Percentiles rank a stretch among this genome's conserved stretches.
Conservation (phyloP, 2,329 filamentous ascomycete species). For the Claviceps humidiphila region DNA sequence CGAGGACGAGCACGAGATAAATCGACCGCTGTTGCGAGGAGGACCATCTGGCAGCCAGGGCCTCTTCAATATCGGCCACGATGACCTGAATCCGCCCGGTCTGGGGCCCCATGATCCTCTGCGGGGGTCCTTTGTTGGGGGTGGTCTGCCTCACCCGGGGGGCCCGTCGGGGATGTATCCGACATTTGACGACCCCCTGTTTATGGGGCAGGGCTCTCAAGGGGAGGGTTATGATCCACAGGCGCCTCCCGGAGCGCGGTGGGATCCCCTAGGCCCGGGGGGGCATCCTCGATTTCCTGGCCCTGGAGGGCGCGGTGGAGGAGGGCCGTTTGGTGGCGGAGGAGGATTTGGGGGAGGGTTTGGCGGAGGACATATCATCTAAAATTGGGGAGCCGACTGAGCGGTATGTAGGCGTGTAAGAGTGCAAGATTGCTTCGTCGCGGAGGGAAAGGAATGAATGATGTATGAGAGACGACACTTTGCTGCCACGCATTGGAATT, state of each 20-base stretch:
- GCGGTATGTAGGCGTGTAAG: too few species aligned
- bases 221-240: constrained; percentile 43
- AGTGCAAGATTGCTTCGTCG: too few species aligned
- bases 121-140: constrained; percentile 49
- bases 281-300: constrained; percentile 34
- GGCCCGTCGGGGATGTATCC: constrained; percentile 83
- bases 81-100: constrained; percentile 78
- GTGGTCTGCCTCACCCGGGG: constrained; percentile 43
- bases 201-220: constrained; percentile 40
- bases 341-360: constrained; percentile 18
- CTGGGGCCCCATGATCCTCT: constrained; percentile 78
- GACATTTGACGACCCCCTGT: constrained; percentile 83
- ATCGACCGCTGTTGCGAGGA: constrained; percentile 35
- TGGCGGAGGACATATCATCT: constrained; percentile 21
- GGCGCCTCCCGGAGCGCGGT: constrained; percentile 78
- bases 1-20: constrained; percentile 82
- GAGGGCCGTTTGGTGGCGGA: constrained; percentile 24
- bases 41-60: constrained; percentile 33
- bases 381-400: neutral
- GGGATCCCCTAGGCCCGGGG: constrained; percentile 73
- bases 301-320: constrained; percentile 22
- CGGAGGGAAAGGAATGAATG: too few species aligned
- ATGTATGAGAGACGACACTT: too few species aligned
- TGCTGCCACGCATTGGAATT: too few species aligned
- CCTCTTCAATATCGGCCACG: constrained; percentile 62